Base-by-base conservation (phyloP, 768 basidiomycete genomes). In the Panus rudis region DNA sequence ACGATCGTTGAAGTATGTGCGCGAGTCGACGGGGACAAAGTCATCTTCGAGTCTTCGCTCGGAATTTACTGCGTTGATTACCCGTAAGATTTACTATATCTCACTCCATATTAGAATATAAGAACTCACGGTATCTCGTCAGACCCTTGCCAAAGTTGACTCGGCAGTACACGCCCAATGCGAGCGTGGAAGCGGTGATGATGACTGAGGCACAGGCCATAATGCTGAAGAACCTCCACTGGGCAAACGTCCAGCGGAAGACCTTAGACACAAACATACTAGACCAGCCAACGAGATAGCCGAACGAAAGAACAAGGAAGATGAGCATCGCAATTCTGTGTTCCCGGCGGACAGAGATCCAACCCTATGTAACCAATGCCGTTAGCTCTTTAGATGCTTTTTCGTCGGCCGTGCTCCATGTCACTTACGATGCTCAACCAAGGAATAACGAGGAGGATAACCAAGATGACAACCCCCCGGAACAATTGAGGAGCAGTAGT, bases 71-170 rank as follows among this genome's bases (percentile, higher is more conserved):
- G 37, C 25, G 30, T n/a, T n/a, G n/a, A n/a, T n/a, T n/a, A n/a
- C n/a, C n/a, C n/a, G n/a, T n/a, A n/a, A n/a, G n/a, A n/a, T n/a
- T n/a, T n/a, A n/a, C n/a, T n/a, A n/a, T n/a, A n/a, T n/a, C n/a
- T n/a, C n/a, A n/a, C n/a, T n/a, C n/a, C n/a, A n/a, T n/a, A n/a
- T n/a, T 23, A 45, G 23, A 55, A 56, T 39, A 52, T 39, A 37
- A 47, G 20, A 23, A 63, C 84, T 64, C 49, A 88, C 85, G 64
- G 59, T 81, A 80, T 17, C 71, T 72, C 44, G 71, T 62, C 45
- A 90, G 65, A 19, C 86, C 86, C 59, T 83, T 85, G 45, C 81
- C 83, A 52, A 89, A 89, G 65, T 89, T 88, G 53, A 76, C 57
- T 26, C 79, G 72, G 57, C 85, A 88, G 48, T 80, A 50, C 26